Conservation (phyloP, 2,329 filamentous ascomycete species). For the Lecanosticta acicola region DNA sequence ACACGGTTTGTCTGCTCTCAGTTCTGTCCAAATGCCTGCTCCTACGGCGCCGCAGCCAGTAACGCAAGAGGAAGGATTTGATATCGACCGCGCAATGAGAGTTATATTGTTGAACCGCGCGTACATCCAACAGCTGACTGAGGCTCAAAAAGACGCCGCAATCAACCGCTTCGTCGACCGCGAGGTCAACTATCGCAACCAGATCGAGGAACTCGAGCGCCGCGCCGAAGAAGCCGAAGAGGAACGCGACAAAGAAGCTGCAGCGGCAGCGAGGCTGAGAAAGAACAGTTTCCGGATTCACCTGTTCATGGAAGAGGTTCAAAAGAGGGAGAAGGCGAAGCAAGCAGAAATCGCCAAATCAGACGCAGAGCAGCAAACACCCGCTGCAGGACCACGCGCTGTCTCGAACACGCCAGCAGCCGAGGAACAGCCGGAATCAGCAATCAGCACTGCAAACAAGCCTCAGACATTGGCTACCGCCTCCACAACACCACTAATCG, state of each 20-base stretch:
- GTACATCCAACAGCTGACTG: constrained; percentile 12
- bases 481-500: background rate
- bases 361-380: background rate
- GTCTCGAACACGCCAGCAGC: background rate
- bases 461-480: no score
- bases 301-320: background rate
- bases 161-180: constrained; percentile 11
- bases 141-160: constrained; percentile 15
- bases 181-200: no score
- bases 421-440: constrained; percentile 1
- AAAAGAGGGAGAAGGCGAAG: background rate
- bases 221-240: no score
- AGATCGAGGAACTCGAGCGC: no score
- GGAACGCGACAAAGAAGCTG: no score
- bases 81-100: no score
- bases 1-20: no score
- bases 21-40: no score
- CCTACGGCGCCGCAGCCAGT: no score
- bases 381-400: background rate
- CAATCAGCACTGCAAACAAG: background rate
- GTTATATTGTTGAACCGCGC: constrained; percentile 5
- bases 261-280: background rate
- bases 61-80: no score
- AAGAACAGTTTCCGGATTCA: background rate
- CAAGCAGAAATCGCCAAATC: background rate